Base-by-base conservation (phyloP, 345 rosid genomes). In the Litchi chinensis region DNA sequence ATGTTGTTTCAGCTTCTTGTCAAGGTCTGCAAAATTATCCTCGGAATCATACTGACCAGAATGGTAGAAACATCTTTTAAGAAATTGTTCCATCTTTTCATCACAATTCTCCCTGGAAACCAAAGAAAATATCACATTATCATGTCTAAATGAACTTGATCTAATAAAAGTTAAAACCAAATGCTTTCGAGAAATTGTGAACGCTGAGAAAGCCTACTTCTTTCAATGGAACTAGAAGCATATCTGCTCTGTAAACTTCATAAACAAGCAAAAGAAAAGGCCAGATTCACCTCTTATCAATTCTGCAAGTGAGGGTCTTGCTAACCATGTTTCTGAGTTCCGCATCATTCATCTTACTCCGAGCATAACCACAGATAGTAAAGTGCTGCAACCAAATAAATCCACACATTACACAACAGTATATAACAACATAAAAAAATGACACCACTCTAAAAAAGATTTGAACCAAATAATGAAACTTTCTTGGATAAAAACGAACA, bases 61-160 rank as follows among this genome's bases (percentile, higher is more conserved):
- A 82, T 94, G 95, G 82, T 96, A 96, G 90, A 91, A 94, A 86
- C 99, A 96, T 87, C 99, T 91, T 74, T 88, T 79, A 68, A 96
- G 99, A 89, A 96, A 96, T 57, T 93, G 90, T 1, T 96, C 99
- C 94, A 96, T 96, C 88, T 93, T 96, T 85, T 91, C 95, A 77
- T 79, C 85, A 82, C 99, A 96, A 74, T 96, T 96, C 82, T 86
- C 98, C 87, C 99, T 94, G 91, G 65, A 82, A 81, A 60, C 66
- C 75, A 78, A 32, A 86, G 65, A 82, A 68, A 77, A 77, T 6
- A 75, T 64, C 48, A 37, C 46, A 12, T 77, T 32, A 69, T 80
- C 69, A 72, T 69, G 21, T 15, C 62, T 59, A 59, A 52, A 77
- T 52, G 43, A 70, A 71, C 43, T 40, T 21, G 76, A 57, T 4